Evolutionary conservation across 371 early-diverging fungal species (phyloP).

Genomic region (Blastocladiella emersonii): DNA sequence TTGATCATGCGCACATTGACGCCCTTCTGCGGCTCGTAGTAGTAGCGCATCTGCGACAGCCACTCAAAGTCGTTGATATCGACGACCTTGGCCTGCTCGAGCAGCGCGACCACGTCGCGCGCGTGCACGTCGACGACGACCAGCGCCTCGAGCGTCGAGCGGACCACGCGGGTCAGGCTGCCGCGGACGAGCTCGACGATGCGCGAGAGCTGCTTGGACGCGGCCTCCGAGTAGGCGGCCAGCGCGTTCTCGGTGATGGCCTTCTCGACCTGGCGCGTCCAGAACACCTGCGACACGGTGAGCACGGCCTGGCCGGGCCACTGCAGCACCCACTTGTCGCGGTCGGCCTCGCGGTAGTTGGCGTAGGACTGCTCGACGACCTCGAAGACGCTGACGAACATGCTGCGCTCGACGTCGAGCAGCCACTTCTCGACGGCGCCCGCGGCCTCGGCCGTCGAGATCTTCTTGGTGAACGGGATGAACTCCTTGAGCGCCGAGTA

Average conservation of each 20-base stretch:
- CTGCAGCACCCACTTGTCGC: slow-evolving; percentile 35
- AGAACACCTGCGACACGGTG: slow-evolving; percentile 30
- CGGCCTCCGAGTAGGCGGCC: slow-evolving; percentile 6
- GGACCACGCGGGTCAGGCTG: slow-evolving; percentile 28
- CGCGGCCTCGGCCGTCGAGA: slow-evolving; percentile 19
- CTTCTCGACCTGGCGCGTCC: slow-evolving; percentile 21
- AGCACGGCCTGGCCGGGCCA: slow-evolving; percentile 40
- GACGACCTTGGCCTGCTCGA: slow-evolving; percentile 23
- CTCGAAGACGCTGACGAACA: slow-evolving; percentile 31
- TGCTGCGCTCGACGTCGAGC: slow-evolving; percentile 13
- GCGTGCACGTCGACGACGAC: slow-evolving; percentile 42
- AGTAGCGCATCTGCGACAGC: slow-evolving; percentile 39
- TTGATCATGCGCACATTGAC: slow-evolving; percentile 35
- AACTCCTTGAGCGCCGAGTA: slow-evolving; percentile 37
- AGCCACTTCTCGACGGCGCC: slow-evolving; percentile 42
- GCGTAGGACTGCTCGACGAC: slow-evolving; percentile 28
- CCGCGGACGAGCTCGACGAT: slow-evolving; percentile 35
- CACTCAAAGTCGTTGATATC: slow-evolving; percentile 40
- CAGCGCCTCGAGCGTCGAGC: slow-evolving; percentile 31
- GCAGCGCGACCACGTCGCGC: slow-evolving; percentile 34
- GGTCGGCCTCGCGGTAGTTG: slow-evolving; percentile 18
- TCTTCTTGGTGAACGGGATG: slow-evolving; percentile 24
- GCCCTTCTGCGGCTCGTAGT: slow-evolving; percentile 30
- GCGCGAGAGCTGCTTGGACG: slow-evolving; percentile 30
- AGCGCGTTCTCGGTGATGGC: slow-evolving; percentile 31